Base-by-base conservation (phyloP, 1,139 yeast genomes). In the Scheffersomyces parashehatae region DNA sequence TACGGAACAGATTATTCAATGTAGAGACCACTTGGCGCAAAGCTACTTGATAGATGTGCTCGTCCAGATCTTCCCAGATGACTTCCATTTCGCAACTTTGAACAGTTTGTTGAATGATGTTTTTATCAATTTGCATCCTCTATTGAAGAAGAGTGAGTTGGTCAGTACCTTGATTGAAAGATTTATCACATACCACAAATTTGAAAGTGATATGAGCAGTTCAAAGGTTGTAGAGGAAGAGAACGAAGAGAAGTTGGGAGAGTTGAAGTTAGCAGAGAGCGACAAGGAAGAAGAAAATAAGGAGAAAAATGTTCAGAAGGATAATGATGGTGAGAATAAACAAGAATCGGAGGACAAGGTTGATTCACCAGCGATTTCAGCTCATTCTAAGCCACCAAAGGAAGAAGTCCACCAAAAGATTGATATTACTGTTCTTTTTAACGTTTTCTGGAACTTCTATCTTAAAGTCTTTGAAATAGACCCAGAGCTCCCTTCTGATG, bases 61-160 rank as follows among this genome's bases (percentile, higher is more conserved):
- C 45, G 86, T 91, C 44, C 98, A 91, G 61, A 95, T 91, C 2
- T 93, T 95, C 67, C 97, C 99, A 0, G 97, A 89, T 55, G 88
- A 87, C 50, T 91, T 86, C 65, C 99, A 93, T 58, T 70, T 90
- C 49, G 77, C 78, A 26, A 88, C 98, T 0, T 70, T 93, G 52
- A 82, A 82, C 42, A 69, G 72, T 33, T 79, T 89, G 50, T 73
- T 93, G 52, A 79, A 77, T 38, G 79, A 88, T 2, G 82, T 90
- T 0, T 75, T 85, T 46, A 71, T 81, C 40, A 64, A 67, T 43
- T 72, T 93, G 50, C 84, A 83, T 58, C 93, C 95, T 1, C 73
- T 77, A 43, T 84, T 89, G 16, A 78, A 83, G 42, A 76, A 86
- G 47, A 81, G 83, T 43, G 84, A 81, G 49, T 77, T 91, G 38